Percentiles rank a stretch among this genome's conserved stretches.
Evolutionary conservation across 176 grass and related monocot genomes (phyloP).

Genomic region (Aechmea fasciata): DNA sequence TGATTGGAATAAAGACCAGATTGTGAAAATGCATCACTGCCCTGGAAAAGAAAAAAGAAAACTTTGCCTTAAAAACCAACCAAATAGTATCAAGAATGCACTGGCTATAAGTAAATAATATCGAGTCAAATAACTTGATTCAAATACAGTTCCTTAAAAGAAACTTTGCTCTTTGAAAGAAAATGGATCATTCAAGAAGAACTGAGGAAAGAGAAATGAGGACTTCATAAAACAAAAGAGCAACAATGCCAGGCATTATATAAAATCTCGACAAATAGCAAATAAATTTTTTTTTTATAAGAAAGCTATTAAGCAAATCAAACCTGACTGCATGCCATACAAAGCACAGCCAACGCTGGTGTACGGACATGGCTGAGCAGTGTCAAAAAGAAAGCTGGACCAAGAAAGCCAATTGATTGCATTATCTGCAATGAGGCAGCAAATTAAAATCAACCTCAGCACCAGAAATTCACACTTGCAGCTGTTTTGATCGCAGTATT

Average conservation of each 20-base stretch:
- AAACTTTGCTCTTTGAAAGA: not conserved
- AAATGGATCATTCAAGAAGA: not conserved
- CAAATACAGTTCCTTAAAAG: too few relatives aligned
- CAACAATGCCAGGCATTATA: not conserved
- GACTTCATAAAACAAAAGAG: not conserved
- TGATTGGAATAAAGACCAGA: slow-evolving; percentile 96
- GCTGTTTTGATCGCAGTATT: too few relatives aligned
- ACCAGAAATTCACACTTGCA: not conserved
- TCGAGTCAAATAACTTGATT: too few relatives aligned
- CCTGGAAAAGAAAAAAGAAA: slow-evolving; percentile 33
- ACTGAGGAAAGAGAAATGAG: not conserved
- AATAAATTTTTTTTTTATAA: not conserved
- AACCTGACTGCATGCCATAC: slow-evolving; percentile 98
- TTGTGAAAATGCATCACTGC: slow-evolving; percentile 90
- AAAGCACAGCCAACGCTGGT: slow-evolving; percentile 75
- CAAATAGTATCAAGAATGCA: not conserved
- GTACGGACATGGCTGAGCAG: slow-evolving; percentile 54
- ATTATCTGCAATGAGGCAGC: slow-evolving; percentile 54
- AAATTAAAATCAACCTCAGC: slow-evolving; percentile 5
- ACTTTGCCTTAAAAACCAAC: slow-evolving; percentile 1
- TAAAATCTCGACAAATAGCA: not conserved
- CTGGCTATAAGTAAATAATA: not conserved
- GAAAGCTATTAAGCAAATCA: slow-evolving; percentile 20
- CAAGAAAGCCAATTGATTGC: slow-evolving; percentile 97
- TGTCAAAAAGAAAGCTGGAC: slow-evolving; percentile 80